A percentile compares a stretch with the other conserved stretches of the same genome.
Evolutionary conservation across 1,139 yeast genomes (phyloP).

Genomic region (Nakaseomyces sp.): DNA sequence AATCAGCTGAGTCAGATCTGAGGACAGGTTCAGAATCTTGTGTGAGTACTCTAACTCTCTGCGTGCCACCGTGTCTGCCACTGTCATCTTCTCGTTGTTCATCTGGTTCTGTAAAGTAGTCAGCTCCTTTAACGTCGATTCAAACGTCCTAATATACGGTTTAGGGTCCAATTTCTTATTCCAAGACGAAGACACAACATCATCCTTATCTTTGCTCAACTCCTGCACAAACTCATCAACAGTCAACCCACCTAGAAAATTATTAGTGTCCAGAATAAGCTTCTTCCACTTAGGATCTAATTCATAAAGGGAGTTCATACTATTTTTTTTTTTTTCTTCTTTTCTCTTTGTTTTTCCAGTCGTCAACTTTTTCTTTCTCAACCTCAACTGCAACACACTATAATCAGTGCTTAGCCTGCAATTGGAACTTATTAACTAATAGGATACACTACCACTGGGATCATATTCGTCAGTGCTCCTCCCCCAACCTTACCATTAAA

Average conservation of each 20-base stretch:
- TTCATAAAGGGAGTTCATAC: slow-evolving; percentile 39
- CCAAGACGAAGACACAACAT: slow-evolving; percentile 9
- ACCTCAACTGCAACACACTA: too few species aligned
- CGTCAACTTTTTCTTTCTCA: too few species aligned
- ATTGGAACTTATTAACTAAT: too few species aligned
- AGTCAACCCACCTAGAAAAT: slow-evolving; percentile 61
- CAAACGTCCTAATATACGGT: slow-evolving; percentile 90
- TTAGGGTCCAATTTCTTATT: slow-evolving; percentile 60
- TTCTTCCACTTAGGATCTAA: slow-evolving; percentile 65
- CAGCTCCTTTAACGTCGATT: slow-evolving; percentile 68
- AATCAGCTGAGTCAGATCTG: slow-evolving; percentile 36
- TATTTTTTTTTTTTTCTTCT: not conserved
- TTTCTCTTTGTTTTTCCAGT: too few species aligned
- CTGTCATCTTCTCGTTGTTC: slow-evolving; percentile 37
- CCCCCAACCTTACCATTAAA: too few species aligned
- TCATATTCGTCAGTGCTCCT: too few species aligned
- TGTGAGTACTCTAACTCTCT: slow-evolving; percentile 60
- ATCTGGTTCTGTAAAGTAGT: slow-evolving; percentile 52
- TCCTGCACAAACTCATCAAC: slow-evolving; percentile 80
- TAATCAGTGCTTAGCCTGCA: too few species aligned
- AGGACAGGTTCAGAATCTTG: slow-evolving; percentile 51
- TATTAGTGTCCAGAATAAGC: slow-evolving; percentile 54
- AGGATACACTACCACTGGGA: too few species aligned
- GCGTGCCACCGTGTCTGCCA: slow-evolving; percentile 50
- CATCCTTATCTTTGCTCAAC: slow-evolving; percentile 49